Evolutionary conservation across 768 basidiomycete species (phyloP).

Genomic region (Russula brevipes): DNA sequence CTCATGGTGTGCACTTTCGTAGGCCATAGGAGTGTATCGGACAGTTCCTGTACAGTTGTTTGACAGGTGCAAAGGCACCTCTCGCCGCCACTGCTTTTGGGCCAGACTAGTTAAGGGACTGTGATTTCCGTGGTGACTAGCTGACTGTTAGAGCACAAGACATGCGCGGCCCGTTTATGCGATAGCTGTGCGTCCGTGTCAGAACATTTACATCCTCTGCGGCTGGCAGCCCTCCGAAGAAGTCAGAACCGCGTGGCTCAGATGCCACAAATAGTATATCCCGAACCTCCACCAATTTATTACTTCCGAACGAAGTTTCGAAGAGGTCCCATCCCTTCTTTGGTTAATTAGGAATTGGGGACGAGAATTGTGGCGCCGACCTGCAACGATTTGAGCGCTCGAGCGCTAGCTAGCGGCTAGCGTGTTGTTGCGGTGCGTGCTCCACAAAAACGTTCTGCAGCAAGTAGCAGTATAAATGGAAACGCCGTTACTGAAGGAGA

Average conservation of each 20-base stretch:
- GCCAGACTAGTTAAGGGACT: not conserved
- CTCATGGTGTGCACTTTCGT: conserved; percentile 1
- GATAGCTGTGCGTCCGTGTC: not conserved
- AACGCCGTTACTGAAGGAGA: too few species aligned
- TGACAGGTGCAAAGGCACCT: not conserved
- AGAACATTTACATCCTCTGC: too few species aligned
- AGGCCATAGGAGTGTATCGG: not conserved
- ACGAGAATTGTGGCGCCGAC: conserved; percentile 4
- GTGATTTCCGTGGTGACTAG: not conserved
- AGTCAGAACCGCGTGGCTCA: too few species aligned
- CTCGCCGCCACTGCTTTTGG: not conserved
- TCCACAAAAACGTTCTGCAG: too few species aligned
- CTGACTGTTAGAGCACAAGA: not conserved
- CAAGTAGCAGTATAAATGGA: too few species aligned
- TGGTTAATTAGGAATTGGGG: not conserved
- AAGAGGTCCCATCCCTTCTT: not conserved
- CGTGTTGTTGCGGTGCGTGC: too few species aligned
- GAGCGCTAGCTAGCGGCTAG: too few species aligned
- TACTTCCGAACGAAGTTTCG: not conserved
- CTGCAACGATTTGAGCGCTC: not conserved
- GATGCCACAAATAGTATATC: too few species aligned
- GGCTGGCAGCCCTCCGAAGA: too few species aligned
- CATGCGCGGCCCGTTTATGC: not conserved
- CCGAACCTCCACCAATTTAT: not conserved
- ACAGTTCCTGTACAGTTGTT: not conserved